Conservation (phyloP, 1,139 yeast genomes). For the Wickerhamomyces sp. region DNA sequence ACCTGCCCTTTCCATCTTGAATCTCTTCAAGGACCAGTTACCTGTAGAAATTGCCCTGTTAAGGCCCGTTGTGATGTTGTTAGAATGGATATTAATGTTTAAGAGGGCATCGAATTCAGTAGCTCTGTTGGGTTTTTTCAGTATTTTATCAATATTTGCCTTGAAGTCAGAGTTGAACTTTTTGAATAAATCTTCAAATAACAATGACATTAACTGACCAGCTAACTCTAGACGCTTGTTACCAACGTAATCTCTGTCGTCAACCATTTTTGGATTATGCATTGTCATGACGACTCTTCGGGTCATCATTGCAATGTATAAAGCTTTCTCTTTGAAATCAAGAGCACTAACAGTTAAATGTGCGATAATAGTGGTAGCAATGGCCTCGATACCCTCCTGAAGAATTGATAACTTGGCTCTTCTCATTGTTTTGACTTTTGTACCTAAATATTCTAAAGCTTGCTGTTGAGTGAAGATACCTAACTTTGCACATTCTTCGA, state of each 20-base stretch:
- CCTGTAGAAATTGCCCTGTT: constrained; percentile 98
- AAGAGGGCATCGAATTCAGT: constrained; percentile 92
- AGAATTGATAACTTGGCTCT: constrained; percentile 76
- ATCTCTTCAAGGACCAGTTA: constrained; percentile 96
- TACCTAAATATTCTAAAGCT: constrained; percentile 87
- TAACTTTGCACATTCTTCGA: constrained; percentile 87
- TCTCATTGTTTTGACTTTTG: constrained; percentile 87
- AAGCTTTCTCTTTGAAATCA: constrained; percentile 90
- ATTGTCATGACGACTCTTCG: constrained; percentile 94
- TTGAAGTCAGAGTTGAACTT: constrained; percentile 94
- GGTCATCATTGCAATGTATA: constrained; percentile 94
- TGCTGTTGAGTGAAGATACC: constrained; percentile 91
- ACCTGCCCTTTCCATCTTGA: constrained; percentile 99
- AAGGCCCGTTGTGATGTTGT: constrained; percentile 89
- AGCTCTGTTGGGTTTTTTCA: constrained; percentile 91
- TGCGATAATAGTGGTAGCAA: constrained; percentile 94
- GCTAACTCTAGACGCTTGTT: constrained; percentile 96
- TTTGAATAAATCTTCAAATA: constrained; percentile 95
- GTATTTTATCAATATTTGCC: constrained; percentile 86
- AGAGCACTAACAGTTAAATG: constrained; percentile 83
- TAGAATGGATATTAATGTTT: constrained; percentile 85
- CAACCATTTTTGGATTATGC: constrained; percentile 92
- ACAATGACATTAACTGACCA: constrained; percentile 90
- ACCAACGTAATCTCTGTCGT: constrained; percentile 98
- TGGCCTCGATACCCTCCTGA: constrained; percentile 97